Evolutionary conservation across 768 basidiomycete genomes (phyloP), one percentile per base, ranked within the genome.

Genomic region (Rhodotorula toruloides): DNA sequence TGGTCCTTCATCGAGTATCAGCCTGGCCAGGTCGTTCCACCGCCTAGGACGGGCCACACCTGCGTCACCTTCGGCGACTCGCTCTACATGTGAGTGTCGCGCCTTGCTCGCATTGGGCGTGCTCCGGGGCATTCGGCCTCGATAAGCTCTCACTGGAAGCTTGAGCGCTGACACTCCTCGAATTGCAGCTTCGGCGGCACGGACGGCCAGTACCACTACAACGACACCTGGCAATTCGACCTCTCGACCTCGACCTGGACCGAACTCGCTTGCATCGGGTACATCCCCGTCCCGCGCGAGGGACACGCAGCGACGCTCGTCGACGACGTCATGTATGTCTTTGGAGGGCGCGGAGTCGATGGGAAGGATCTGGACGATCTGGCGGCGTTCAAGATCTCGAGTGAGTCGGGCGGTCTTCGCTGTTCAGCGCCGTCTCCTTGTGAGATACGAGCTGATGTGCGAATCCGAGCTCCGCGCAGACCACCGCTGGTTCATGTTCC

Each of bases 401-500:
- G 94, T 98, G 72, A 75, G 93, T 84, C n/a, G 6, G 13, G 10
- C n/a, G 13, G 3, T 3, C 48, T 42, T 52, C 22, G 11, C 14
- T 47, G 40, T 29, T 46, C 47, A 27, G 22, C 31, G 21, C 32
- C 36, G 32, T 0, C 14, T 17, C 21, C 32, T 25, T 6, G 2
- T 6, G 19, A 13, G 49, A 16, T 19, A 7, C 31, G 54, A 2
- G 22, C 36, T 57, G 40, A 50, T 62, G 44, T 3, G 12, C 31
- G 21, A 21, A 16, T 46, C n/a, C n/a, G n/a, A 21, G 22, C 25
- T 2, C 22, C 16, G 16, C 14, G 43, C 65, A 97, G 94, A 92
- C 78, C 90, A 91, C 75, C 83, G 96, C 73, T 99, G 96, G 96
- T 99, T 93, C 79, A 98, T 93, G 91, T 99, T 99, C 81, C 92